Conservation (phyloP, 495 filamentous ascomycete species). For the Viridothelium virens region DNA sequence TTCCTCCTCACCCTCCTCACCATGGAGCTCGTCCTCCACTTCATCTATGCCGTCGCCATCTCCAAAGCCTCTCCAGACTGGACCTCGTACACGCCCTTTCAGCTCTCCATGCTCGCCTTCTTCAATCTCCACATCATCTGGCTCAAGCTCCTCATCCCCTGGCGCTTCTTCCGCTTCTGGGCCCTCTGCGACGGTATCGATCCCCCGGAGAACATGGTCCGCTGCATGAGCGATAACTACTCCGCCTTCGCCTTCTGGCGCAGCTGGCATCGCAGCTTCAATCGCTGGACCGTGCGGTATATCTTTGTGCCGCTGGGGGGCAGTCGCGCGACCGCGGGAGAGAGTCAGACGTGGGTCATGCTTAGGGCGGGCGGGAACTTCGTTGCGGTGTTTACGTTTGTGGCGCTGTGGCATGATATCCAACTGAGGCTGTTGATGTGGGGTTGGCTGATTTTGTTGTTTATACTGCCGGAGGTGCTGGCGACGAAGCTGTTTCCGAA, state of each 20-base stretch:
- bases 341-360: conserved; percentile 33
- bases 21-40: conserved; percentile 94
- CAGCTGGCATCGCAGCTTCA: conserved; percentile 87
- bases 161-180: conserved; percentile 98
- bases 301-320: conserved; percentile 91
- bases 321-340: conserved; percentile 28
- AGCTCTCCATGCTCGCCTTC: conserved; percentile 84
- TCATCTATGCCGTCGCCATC: conserved; percentile 88
- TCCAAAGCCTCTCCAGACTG: conserved; percentile 71
- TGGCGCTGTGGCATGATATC: conserved; percentile 98
- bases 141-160: conserved; percentile 94
- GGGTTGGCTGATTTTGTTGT: conserved; percentile 92
- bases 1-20: conserved; percentile 71
- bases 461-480: conserved; percentile 81
- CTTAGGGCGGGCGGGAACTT: conserved; percentile 58
- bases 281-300: conserved; percentile 89
- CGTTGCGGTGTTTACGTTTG: conserved; percentile 88
- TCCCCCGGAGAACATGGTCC: conserved; percentile 95
- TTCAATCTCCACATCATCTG: conserved; percentile 98
- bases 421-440: conserved; percentile 85
- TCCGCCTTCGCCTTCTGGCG: conserved; percentile 91
- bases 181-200: conserved; percentile 81
- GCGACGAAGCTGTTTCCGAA: conserved; percentile 64
- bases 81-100: conserved; percentile 76
- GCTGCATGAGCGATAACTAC: conserved; percentile 94